These are phyloP conservation scores for Ganoderma lucidum DNA, from an alignment of 1,284 basidiomycete genomes.

Conservation along the genomic window DNA sequence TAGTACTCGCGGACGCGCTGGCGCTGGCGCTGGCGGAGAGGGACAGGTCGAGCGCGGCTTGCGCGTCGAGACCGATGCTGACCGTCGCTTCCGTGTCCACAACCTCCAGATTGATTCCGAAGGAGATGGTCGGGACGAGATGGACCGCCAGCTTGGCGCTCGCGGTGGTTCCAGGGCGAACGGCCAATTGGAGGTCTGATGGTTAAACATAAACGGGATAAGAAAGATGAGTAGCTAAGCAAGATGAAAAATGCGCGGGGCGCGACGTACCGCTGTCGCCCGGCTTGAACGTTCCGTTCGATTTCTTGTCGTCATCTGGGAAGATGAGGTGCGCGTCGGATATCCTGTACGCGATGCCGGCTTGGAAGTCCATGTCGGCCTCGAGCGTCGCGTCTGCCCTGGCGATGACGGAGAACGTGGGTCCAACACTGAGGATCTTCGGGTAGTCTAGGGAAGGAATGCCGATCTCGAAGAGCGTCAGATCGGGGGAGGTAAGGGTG, in stretches of 20 bases:
- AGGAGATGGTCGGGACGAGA: constrained; percentile 15
- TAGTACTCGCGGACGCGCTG: constrained; percentile 22
- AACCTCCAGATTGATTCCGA: constrained; percentile 49
- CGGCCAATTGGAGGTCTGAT: not conserved
- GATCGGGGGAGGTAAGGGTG: not conserved
- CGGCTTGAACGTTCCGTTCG: constrained; percentile 30
- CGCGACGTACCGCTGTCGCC: constrained; percentile 46
- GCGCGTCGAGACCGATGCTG: constrained; percentile 52
- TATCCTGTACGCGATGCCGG: constrained; percentile 45
- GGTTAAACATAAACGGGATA: no score
- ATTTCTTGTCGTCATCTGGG: constrained; percentile 36
- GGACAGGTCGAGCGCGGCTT: constrained; percentile 43
- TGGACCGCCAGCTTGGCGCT: constrained; percentile 51
- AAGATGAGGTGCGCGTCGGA: constrained; percentile 50
- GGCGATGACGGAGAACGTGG: constrained; percentile 42
- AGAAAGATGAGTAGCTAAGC: no score
- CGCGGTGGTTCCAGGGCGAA: constrained; percentile 45
- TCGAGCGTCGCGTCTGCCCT: constrained; percentile 43
- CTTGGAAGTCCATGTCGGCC: constrained; percentile 46
- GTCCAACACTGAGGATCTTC: constrained; percentile 44
- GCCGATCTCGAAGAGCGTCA: not conserved
- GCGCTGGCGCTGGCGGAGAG: constrained; percentile 20
- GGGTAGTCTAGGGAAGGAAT: not conserved
- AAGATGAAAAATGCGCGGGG: not conserved
- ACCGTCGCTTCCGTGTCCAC: constrained; percentile 42